These are phyloP conservation scores for Neurospora terricola DNA, from an alignment of 495 filamentous ascomycete species.

Conservation along the genomic window DNA sequence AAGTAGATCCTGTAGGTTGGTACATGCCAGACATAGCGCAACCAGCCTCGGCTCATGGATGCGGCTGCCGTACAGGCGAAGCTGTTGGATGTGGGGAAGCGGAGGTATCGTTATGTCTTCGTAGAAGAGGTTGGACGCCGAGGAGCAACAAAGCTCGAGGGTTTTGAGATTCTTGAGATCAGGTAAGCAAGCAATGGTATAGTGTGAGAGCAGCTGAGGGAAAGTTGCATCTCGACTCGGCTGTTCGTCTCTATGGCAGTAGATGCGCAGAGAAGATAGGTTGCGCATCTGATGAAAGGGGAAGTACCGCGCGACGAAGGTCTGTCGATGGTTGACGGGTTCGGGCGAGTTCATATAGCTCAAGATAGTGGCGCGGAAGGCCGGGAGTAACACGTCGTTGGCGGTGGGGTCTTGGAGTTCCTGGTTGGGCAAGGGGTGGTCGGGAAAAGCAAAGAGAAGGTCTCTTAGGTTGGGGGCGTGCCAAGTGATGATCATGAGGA, in stretches of 20 bases:
- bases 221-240: slow-evolving; percentile 13
- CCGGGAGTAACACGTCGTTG: slow-evolving; percentile 5
- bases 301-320: slow-evolving; percentile 7
- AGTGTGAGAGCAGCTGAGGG: slow-evolving; percentile 19
- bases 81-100: slow-evolving; percentile 19
- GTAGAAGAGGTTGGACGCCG: slow-evolving; percentile 9
- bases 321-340: neutral
- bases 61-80: slow-evolving; percentile 24
- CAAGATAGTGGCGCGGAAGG: slow-evolving; percentile 8
- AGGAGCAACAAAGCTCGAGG: slow-evolving; percentile 23
- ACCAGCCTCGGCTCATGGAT: slow-evolving; percentile 22
- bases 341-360: slow-evolving; percentile 4
- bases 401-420: neutral
- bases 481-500: slow-evolving; percentile 14
- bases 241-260: slow-evolving; percentile 22
- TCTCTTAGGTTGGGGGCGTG: slow-evolving; percentile 17
- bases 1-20: slow-evolving; percentile 19
- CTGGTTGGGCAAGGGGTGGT: slow-evolving; percentile 7
- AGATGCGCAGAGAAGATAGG: slow-evolving; percentile 20
- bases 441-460: slow-evolving; percentile 21
- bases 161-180: slow-evolving; percentile 16
- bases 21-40: slow-evolving; percentile 18
- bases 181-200: slow-evolving; percentile 11
- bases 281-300: slow-evolving; percentile 9
- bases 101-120: slow-evolving; percentile 10